Evolutionary conservation across 169 alveolate species (phyloP), one percentile per base, ranked within the genome.

Genomic region (Plasmodium yoelii): DNA sequence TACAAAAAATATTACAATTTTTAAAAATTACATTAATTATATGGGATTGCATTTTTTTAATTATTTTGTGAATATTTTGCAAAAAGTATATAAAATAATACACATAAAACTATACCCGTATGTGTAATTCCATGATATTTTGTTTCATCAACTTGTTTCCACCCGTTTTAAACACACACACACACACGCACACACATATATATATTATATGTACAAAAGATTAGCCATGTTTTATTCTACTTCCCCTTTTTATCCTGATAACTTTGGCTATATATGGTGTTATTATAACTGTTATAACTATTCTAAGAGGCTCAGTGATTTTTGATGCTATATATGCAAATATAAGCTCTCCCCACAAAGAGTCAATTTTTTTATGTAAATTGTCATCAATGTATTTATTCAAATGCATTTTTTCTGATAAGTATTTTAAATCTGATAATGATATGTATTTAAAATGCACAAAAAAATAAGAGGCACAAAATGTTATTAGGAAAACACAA

Each of bases 321-420:
- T 80, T 80, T 1, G 90, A 80, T 22, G 90, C 90, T 7, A 80
- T 57, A 49, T 80, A 80, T 2, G 90, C 90, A 67, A 80, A 80
- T 39, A 80, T 26, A 7, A 80, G 64, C 67, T 80, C 90, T 26
- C 90, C 90, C 90, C 90, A 80, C 10, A 80, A n/a, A 5, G 90
- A 80, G 28, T 80, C 90, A 28, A 80, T 80, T 67, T 80, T 80
- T 67, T 80, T 80, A 46, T 80, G 90, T 67, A 80, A 22, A 24
- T 67, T 64, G 22, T 80, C 90, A 80, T 53, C 60, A 12, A 80
- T 67, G 24, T 80, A 80, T 80, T 80, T 80, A 12, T 57, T 80
- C 34, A 80, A 51, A 55, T 80, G 90, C 68, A 61, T 80, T 67
- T 80, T 80, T 80, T 80, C 90, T 39, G 84, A 64, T 26, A 59